Conservation (phyloP, 2,329 filamentous ascomycete species). For the Epichloe aotearoae region DNA sequence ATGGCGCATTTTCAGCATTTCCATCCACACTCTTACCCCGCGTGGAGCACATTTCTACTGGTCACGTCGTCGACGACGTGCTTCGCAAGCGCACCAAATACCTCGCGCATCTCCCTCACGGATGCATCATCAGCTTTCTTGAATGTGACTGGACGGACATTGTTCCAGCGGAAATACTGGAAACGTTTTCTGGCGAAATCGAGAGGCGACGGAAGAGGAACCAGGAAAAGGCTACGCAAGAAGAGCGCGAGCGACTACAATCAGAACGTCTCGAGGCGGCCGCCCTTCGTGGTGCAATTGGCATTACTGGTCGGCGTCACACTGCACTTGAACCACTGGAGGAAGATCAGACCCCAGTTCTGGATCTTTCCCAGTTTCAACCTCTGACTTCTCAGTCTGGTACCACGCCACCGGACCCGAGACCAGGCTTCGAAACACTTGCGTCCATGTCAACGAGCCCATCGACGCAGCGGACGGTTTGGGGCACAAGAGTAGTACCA, state of each 20-base stretch:
- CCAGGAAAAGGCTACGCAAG: constrained; percentile 68
- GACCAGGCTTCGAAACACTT: constrained; percentile 52
- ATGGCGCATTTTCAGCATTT: constrained; percentile 69
- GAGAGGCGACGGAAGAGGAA: constrained; percentile 64
- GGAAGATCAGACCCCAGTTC: constrained; percentile 22
- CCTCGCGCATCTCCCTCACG: constrained; percentile 70
- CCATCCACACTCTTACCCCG: constrained; percentile 76
- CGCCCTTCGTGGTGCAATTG: constrained; percentile 41
- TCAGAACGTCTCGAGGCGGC: constrained; percentile 70
- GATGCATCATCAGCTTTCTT: constrained; percentile 82
- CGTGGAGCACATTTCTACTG: constrained; percentile 79
- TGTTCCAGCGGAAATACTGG: constrained; percentile 61
- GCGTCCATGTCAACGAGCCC: constrained; percentile 75
- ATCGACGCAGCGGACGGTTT: constrained; percentile 65
- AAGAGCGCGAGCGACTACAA: constrained; percentile 72
- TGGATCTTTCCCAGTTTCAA: constrained; percentile 51
- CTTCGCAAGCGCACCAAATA: constrained; percentile 78
- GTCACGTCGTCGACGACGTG: constrained; percentile 76
- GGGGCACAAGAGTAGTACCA: constrained; percentile 69
- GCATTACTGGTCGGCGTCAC: constrained; percentile 20
- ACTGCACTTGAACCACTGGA: constrained; percentile 22
- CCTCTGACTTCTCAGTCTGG: constrained; percentile 40
- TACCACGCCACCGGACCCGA: constrained; percentile 41
- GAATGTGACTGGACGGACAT: constrained; percentile 95
- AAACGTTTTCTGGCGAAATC: constrained; percentile 62